Base-by-base conservation (phyloP, 768 basidiomycete species). In the Tricholoma flavovirens region DNA sequence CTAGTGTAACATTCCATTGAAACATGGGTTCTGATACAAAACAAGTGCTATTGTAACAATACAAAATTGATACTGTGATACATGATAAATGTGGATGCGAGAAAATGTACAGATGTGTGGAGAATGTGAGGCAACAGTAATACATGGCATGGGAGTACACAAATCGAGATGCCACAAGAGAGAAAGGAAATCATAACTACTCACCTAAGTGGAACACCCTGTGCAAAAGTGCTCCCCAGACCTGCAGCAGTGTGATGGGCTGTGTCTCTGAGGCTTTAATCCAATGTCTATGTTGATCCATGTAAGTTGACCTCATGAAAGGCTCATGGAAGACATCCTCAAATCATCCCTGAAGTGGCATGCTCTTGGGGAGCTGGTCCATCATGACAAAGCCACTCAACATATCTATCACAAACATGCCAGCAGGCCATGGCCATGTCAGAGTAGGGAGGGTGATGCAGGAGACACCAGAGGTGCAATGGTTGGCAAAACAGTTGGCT, bases 231-330 rank as follows among this genome's bases (percentile, higher is more conserved):
- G 21, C 42, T 22, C 42, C 42, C 22, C 42, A 43, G 49, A 1
- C 56, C 57, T 17, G 61, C 65, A 2, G 56, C 59, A 1, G 64
- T 45, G 69, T 66, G 22, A 64, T 66, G 26, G n/a, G n/a, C n/a
- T 2, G 42, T 57, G 15, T 68, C 67, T 49, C 60, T 60, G 17
- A 19, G 22, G 2, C 40, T 30, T 8, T 43, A 1, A 30, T n/a
- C 49, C 49, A 49, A 30, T 14, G 26, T 1, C 21, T 1, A 1
- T 26, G 26, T 11, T 49, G 49, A 33, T 49, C 49, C 15, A 17
- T 30, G 19, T 49, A 49, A 15, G 49, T 49, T 30, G 49, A 49
- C 15, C 19, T 17, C 29, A 29, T n/a, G n/a, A 29, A 49, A 2
- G 49, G 49, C 19, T 49, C 49, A 30, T n/a, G 6, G 32, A 49